These are phyloP conservation scores for Lentinula edodes DNA, from an alignment of 768 basidiomycete species.

Conservation along the genomic window DNA sequence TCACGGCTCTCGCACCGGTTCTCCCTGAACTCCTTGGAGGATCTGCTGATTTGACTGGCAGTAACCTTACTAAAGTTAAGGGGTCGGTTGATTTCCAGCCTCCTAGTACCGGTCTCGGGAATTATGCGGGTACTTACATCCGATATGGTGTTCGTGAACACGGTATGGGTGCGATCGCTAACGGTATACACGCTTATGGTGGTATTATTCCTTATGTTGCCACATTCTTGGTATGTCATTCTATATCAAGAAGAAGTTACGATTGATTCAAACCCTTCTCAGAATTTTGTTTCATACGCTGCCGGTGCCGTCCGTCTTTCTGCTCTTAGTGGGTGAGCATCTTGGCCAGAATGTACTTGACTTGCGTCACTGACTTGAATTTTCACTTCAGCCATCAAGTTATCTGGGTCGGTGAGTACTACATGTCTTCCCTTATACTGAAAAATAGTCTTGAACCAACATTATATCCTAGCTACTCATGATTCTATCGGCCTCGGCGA, in stretches of 20 bases:
- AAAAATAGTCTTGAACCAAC: no score
- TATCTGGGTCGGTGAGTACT: slow-evolving; percentile 83
- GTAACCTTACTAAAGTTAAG: slow-evolving; percentile 88
- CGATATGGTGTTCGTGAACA: slow-evolving; percentile 98
- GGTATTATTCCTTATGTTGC: slow-evolving; percentile 87
- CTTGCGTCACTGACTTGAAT: not conserved
- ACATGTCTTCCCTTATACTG: not conserved
- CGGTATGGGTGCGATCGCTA: slow-evolving; percentile 94
- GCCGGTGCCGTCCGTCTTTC: slow-evolving; percentile 90
- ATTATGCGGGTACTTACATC: slow-evolving; percentile 84
- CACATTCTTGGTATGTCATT: slow-evolving; percentile 69
- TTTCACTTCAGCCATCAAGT: slow-evolving; percentile 58
- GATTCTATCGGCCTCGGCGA: slow-evolving; percentile 92
- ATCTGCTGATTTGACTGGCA: slow-evolving; percentile 89
- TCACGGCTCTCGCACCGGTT: slow-evolving; percentile 66
- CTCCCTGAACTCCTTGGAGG: slow-evolving; percentile 88
- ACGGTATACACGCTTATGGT: slow-evolving; percentile 87
- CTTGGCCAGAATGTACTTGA: no score
- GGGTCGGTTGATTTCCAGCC: slow-evolving; percentile 87
- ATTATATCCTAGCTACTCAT: slow-evolving; percentile 63
- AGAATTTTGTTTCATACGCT: slow-evolving; percentile 94
- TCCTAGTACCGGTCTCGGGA: slow-evolving; percentile 77
- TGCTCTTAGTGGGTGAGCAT: slow-evolving; percentile 55
- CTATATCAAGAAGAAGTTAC: not conserved
- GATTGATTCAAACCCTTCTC: not conserved